Conservation (phyloP, 73 alveolate genomes). For the Paraurostyla sp. region DNA sequence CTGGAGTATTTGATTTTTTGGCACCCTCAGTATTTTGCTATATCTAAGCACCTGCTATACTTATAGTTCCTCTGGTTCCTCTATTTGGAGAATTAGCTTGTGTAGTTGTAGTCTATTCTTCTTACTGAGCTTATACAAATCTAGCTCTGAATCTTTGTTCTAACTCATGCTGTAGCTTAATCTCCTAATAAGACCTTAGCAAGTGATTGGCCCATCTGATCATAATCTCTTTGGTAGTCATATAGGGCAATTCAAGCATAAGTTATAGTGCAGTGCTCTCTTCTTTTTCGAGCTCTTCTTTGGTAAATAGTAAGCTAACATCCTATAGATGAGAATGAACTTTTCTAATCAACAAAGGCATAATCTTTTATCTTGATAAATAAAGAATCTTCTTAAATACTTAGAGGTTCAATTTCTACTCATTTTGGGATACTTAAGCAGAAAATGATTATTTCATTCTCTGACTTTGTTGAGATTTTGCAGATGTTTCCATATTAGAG, state of each 20-base stretch:
- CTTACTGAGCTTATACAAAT: too few relatives aligned
- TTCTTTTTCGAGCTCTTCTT: slow-evolving; percentile 21
- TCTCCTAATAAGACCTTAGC: slow-evolving; percentile 15
- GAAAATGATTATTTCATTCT: neutral
- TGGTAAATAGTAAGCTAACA: slow-evolving; percentile 27
- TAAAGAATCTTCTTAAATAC: slow-evolving; percentile 10
- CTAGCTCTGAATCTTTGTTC: neutral
- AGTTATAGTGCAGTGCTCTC: neutral
- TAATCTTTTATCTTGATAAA: neutral
- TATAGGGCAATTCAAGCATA: slow-evolving; percentile 5
- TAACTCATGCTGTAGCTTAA: slow-evolving; percentile 9
- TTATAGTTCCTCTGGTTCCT: neutral
- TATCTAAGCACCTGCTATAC: too few relatives aligned
- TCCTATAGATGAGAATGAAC: slow-evolving; percentile 19
- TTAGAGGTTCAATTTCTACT: slow-evolving; percentile 1
- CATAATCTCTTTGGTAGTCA: slow-evolving; percentile 24
- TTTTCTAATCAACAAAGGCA: slow-evolving; percentile 29
- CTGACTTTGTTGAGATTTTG: neutral
- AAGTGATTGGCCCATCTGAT: slow-evolving; percentile 54
- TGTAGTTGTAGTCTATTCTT: too few relatives aligned
- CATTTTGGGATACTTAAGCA: neutral
- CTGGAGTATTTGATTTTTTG: neutral
- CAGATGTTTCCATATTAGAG: neutral
- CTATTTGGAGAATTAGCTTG: neutral
- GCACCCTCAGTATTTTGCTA: too few relatives aligned